Conservation (phyloP, 2,329 filamentous ascomycete species). For the Neofusicoccum umdonicola region DNA sequence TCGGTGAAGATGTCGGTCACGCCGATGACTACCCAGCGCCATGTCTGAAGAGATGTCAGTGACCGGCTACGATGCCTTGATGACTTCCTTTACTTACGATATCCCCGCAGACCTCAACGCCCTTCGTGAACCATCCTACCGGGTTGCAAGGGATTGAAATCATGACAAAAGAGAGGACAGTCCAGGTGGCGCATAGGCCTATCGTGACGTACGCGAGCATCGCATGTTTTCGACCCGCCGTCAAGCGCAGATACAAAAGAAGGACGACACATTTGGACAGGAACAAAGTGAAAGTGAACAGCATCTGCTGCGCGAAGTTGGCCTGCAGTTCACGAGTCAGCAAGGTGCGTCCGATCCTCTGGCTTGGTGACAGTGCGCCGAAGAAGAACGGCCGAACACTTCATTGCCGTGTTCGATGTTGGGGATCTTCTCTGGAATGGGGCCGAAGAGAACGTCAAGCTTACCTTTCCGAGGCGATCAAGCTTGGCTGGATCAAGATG, state of each 20-base stretch:
- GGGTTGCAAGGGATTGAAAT: constrained; percentile 29
- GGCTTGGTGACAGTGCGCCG: not conserved
- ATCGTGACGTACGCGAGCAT: constrained; percentile 24
- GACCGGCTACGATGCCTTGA: too few relatives aligned
- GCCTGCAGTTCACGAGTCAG: constrained; percentile 22
- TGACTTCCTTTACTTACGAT: constrained; percentile 22
- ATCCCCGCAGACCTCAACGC: constrained; percentile 10
- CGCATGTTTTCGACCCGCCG: constrained; percentile 24
- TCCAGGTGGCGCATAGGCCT: constrained; percentile 26
- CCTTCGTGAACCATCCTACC: constrained; percentile 21
- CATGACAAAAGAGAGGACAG: constrained; percentile 26
- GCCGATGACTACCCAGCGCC: constrained; percentile 31
- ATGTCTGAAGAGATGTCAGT: constrained; percentile 21
- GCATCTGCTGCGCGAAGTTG: constrained; percentile 31
- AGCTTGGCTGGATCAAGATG: constrained; percentile 22
- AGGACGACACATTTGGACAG: constrained; percentile 30
- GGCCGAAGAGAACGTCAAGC: not conserved
- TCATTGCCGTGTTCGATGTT: not conserved
- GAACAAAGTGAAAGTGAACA: constrained; percentile 30
- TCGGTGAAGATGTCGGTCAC: constrained; percentile 30
- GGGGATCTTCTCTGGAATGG: constrained; percentile 11
- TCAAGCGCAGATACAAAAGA: constrained; percentile 30
- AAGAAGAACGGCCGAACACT: not conserved
- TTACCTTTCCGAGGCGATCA: constrained; percentile 27
- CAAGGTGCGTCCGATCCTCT: not conserved